A percentile compares a stretch with the other conserved stretches of the same genome.
Conservation (phyloP, 164 flowering plant species). For the Umbellularia californica region DNA sequence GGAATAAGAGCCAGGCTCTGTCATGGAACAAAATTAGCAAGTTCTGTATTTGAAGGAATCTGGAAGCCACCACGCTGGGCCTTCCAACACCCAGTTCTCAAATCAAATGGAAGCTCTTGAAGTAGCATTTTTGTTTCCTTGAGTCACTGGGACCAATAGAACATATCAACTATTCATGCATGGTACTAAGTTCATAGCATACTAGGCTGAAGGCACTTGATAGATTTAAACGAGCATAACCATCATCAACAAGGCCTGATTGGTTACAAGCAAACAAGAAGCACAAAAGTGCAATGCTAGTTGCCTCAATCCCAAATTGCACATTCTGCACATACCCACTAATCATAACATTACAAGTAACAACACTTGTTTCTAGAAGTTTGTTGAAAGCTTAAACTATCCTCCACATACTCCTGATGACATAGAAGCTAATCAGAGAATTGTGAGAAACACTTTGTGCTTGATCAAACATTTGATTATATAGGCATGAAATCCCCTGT, state of each 20-base stretch:
- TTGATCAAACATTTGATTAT: too few relatives aligned
- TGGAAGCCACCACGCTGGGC: constrained; percentile 72
- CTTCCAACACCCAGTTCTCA: constrained; percentile 83
- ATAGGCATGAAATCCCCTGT: too few relatives aligned
- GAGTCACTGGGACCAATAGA: constrained; percentile 53
- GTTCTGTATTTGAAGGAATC: constrained; percentile 41
- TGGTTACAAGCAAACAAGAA: constrained; percentile 61
- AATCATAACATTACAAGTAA: too few relatives aligned
- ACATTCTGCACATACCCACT: too few relatives aligned
- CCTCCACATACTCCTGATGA: too few relatives aligned
- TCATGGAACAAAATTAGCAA: not conserved
- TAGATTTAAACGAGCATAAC: constrained; percentile 41
- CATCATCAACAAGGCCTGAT: constrained; percentile 58
- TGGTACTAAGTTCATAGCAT: constrained; percentile 12
- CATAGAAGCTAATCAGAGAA: too few relatives aligned
- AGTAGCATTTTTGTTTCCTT: constrained; percentile 29
- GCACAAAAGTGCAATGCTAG: too few relatives aligned
- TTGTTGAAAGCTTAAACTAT: too few relatives aligned
- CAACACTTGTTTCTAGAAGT: too few relatives aligned
- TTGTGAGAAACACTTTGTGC: too few relatives aligned
- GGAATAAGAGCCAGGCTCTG: not conserved
- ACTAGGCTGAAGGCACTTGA: constrained; percentile 65
- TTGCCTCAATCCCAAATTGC: too few relatives aligned
- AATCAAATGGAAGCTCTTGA: constrained; percentile 32
- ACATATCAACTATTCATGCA: constrained; percentile 26